Conservation (phyloP, 2,329 filamentous ascomycete genomes). For the Dactylellina haptotyla region DNA sequence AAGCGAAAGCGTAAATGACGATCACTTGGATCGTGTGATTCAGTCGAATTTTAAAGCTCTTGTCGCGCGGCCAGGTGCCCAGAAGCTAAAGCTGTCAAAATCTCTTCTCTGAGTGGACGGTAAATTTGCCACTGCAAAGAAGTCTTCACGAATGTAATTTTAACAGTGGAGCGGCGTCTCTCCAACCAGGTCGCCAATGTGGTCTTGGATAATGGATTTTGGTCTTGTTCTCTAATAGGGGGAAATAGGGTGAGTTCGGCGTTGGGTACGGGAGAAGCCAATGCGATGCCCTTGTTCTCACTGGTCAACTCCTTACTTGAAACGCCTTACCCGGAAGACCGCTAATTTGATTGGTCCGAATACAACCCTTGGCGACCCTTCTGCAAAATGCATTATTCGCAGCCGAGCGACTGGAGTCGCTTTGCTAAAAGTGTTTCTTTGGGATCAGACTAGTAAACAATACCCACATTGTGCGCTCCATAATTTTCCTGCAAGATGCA, state of each 20-base stretch:
- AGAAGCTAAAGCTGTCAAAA: slow-evolving; percentile 35
- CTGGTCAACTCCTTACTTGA: slow-evolving; percentile 34
- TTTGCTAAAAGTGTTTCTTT: slow-evolving; percentile 25
- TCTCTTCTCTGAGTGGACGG: slow-evolving; percentile 29
- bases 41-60: slow-evolving; percentile 16
- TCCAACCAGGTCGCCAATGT: slow-evolving; percentile 28
- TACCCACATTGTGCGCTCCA: no score
- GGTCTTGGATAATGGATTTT: background rate
- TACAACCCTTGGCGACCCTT: slow-evolving; percentile 17
- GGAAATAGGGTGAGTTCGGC: slow-evolving; percentile 17
- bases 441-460: background rate
- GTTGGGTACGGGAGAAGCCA: slow-evolving; percentile 35
- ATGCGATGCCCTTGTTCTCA: slow-evolving; percentile 22
- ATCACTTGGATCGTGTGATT: slow-evolving; percentile 21
- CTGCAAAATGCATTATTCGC: slow-evolving; percentile 23
- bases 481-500: background rate
- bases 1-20: slow-evolving; percentile 30
- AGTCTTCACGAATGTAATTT: slow-evolving; percentile 32
- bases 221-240: no score
- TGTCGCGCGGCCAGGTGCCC: slow-evolving; percentile 3
- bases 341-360: slow-evolving; percentile 40
- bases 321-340: slow-evolving; percentile 38
- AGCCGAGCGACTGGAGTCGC: slow-evolving; percentile 24
- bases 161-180: slow-evolving; percentile 19
- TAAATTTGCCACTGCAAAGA: slow-evolving; percentile 35